Conservation (phyloP, 225 moss, liverwort and hornwort species). For the Pleurozium schreberi region DNA sequence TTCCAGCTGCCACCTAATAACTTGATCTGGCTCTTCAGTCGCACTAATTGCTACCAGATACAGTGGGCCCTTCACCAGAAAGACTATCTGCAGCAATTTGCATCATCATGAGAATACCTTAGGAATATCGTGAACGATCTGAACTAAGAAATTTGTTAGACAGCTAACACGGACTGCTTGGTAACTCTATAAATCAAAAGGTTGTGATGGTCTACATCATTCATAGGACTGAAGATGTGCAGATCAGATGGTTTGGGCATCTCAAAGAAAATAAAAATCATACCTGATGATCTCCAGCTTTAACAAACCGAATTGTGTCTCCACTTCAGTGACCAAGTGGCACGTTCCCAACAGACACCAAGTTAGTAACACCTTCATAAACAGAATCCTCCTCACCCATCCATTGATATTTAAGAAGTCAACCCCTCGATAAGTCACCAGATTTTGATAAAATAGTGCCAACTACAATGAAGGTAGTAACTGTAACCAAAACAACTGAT, state of each 20-base stretch:
- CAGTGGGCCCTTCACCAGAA: constrained; percentile 82
- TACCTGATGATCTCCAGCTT: constrained; percentile 98
- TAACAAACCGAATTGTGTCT: constrained; percentile 76
- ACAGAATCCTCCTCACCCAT: neutral
- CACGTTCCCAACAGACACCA: constrained; percentile 10
- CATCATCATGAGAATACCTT: neutral
- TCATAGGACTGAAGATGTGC: neutral
- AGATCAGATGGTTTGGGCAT: neutral
- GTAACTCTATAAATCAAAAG: neutral
- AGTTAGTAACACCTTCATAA: constrained; percentile 13
- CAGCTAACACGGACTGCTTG: neutral
- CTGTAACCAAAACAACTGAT: neutral
- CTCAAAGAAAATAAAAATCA: neutral
- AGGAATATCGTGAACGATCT: neutral
- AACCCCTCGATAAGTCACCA: neutral
- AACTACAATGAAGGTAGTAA: neutral
- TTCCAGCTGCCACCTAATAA: constrained; percentile 77
- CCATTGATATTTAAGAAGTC: neutral
- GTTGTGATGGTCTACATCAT: neutral
- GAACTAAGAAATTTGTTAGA: neutral
- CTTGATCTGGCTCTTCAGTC: constrained; percentile 76
- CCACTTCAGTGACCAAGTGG: constrained; percentile 54
- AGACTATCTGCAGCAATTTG: constrained; percentile 61
- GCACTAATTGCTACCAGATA: constrained; percentile 95
- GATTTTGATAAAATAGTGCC: neutral